Base-by-base conservation (phyloP, 768 basidiomycete genomes). In the Arthromyces matolae region DNA sequence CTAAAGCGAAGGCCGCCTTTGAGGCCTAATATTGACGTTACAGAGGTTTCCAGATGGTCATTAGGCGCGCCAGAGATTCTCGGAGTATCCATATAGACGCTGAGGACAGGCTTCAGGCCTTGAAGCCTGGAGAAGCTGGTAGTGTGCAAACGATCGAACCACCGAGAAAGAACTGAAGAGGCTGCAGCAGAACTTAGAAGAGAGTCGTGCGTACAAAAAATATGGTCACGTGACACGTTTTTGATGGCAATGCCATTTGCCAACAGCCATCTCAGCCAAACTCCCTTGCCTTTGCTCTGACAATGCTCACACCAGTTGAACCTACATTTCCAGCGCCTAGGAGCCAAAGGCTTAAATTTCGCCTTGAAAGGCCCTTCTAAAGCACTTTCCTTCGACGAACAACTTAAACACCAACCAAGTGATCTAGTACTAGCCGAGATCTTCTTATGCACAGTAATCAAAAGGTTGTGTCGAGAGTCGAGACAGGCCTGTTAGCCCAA, bases 1-100 rank as follows among this genome's bases (percentile, higher is more conserved):
- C 80, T 76, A 66, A 87, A 77, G 58, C 83, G 84, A 57, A 86
- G 68, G 41, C 68, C 60, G 32, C 78, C 79, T 64, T 79, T 79
- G 60, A 86, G 67, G 51, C 83, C 83, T 45, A 87, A 74, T 50
- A 83, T 56, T 36, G 83, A 76, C 32, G 77, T 63, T 57, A 78
- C 73, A 27, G 73, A 63, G 48, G 68, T 59, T 45, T 53, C 47
- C 13, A 61, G 45, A 36, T 60, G 47, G 19, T 53, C 52, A 9
- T 59, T 45, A 42, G 67, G 68, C 44, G 64, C 64, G 52, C 69
- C 69, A 23, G 59, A 60, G 60, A 62, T 57, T 55, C 64, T 68
- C 35, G 70, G 66, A 57, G 65, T 65, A 54, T 71, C 71, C 72
- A 71, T 71, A 48, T 41, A 36, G 50, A 47, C 44, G 54, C 44